Evolutionary conservation across 2,329 filamentous ascomycete genomes (phyloP).

Genomic region (Peltaster fructicola): DNA sequence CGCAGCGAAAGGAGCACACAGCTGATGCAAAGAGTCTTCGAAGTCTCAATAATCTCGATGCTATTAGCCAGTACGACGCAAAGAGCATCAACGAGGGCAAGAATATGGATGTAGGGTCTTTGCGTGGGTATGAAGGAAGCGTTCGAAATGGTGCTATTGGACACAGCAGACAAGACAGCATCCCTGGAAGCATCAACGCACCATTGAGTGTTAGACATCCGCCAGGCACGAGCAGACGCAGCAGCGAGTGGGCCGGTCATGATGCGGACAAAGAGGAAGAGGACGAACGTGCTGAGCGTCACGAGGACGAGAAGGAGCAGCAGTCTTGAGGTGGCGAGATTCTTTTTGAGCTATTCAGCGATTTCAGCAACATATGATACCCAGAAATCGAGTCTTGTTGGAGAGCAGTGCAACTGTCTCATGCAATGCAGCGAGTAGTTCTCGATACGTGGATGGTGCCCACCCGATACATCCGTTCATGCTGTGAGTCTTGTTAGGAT

Average conservation of each 20-base stretch:
- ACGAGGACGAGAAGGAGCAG: no score
- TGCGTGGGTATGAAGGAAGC: conserved; percentile 68
- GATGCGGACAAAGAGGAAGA: conserved; percentile 7
- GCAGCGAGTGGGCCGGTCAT: conserved; percentile 10
- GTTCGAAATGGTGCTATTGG: conserved; percentile 60
- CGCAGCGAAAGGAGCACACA: not conserved
- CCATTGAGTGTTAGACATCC: conserved; percentile 38
- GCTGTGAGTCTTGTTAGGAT: no score
- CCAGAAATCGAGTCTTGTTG: no score
- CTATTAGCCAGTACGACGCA: conserved; percentile 6
- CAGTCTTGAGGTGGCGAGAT: no score
- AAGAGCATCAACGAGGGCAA: conserved; percentile 8
- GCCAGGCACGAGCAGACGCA: conserved; percentile 9
- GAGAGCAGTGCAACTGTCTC: no score
- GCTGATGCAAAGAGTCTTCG: conserved; percentile 1
- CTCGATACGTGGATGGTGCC: no score
- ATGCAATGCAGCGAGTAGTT: no score
- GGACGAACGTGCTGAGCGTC: not conserved
- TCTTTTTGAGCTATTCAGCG: no score
- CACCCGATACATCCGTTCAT: no score
- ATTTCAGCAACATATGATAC: no score
- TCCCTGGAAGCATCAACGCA: conserved; percentile 57
- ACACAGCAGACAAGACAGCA: conserved; percentile 66
- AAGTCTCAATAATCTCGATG: conserved; percentile 13
- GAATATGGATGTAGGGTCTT: conserved; percentile 42